Evolutionary conservation across 176 grass and related monocot genomes (phyloP).

Genomic region (Oryza glumipatula): DNA sequence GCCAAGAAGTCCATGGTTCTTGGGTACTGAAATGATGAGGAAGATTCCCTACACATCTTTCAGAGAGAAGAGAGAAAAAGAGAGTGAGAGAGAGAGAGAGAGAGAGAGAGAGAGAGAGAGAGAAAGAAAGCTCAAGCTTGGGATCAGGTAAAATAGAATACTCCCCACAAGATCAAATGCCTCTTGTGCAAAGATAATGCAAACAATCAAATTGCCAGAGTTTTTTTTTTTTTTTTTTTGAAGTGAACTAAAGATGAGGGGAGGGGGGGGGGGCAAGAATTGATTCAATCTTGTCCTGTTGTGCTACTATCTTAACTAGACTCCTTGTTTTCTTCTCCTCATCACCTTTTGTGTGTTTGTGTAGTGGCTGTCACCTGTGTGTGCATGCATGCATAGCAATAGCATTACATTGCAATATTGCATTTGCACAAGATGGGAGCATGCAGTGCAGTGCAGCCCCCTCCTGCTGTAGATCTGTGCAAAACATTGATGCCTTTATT

Average conservation of each 20-base stretch:
- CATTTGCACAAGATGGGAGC: slow-evolving; percentile 34
- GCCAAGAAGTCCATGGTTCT: slow-evolving; percentile 33
- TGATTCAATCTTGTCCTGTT: slow-evolving; percentile 34
- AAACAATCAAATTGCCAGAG: slow-evolving; percentile 17
- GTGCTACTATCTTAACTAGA: slow-evolving; percentile 40
- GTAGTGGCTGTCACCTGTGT: slow-evolving; percentile 52
- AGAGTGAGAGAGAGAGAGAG: neutral
- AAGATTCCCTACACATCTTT: slow-evolving; percentile 28
- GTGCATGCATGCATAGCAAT: slow-evolving; percentile 26
- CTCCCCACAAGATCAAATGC: slow-evolving; percentile 22
- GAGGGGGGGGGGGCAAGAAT: neutral
- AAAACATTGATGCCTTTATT: slow-evolving; percentile 45
- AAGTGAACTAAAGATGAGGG: neutral
- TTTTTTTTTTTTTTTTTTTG: neutral
- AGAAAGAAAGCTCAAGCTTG: neutral
- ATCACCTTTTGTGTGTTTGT: slow-evolving; percentile 33
- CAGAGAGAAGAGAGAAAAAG: neutral
- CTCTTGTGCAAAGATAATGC: slow-evolving; percentile 22
- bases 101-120: neutral
- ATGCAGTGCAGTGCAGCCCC: slow-evolving; percentile 4
- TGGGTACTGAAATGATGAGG: slow-evolving; percentile 41
- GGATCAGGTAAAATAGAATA: slow-evolving; percentile 37
- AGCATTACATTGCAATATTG: neutral
- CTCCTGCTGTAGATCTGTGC: slow-evolving; percentile 44
- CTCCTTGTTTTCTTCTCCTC: slow-evolving; percentile 52